A percentile compares a stretch with the other conserved stretches of the same genome.
Conservation (phyloP, 2,329 filamentous ascomycete genomes). For the Coniella vitis region DNA sequence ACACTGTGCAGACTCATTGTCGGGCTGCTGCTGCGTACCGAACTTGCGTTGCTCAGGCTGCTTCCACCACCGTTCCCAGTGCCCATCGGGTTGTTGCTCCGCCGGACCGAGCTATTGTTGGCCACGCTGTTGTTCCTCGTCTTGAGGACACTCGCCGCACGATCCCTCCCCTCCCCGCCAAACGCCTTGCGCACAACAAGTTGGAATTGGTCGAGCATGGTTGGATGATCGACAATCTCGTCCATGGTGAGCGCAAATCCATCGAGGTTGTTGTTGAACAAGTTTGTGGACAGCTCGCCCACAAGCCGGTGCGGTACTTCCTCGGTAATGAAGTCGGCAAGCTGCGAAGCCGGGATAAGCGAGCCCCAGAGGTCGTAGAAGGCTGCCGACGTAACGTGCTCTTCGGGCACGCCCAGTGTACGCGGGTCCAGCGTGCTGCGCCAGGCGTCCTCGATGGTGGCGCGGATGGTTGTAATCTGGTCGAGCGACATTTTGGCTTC, state of each 20-base stretch:
- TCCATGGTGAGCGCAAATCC: constrained; percentile 36
- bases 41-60: not conserved
- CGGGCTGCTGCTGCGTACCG: constrained; percentile 2
- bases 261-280: constrained; percentile 29
- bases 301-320: constrained; percentile 9
- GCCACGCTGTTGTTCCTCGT: constrained; percentile 15
- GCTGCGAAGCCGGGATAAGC: constrained; percentile 40
- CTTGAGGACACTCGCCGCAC: constrained; percentile 3
- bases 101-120: constrained; percentile 9
- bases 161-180: constrained; percentile 16
- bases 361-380: constrained; percentile 47
- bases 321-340: constrained; percentile 37
- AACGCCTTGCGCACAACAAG: constrained; percentile 27
- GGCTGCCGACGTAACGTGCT: constrained; percentile 35
- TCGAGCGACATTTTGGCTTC: constrained; percentile 27
- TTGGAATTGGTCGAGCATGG: constrained; percentile 43
- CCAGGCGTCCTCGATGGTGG: constrained; percentile 38
- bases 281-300: constrained; percentile 30
- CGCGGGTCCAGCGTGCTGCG: constrained; percentile 35
- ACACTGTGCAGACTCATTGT: not conserved
- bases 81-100: constrained; percentile 5
- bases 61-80: no score
- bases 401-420: constrained; percentile 31
- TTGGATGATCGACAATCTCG: constrained; percentile 44
- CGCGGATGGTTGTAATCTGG: constrained; percentile 34